These are phyloP conservation scores for Geranium brycei DNA, from an alignment of 345 rosid species.

Conservation along the genomic window DNA sequence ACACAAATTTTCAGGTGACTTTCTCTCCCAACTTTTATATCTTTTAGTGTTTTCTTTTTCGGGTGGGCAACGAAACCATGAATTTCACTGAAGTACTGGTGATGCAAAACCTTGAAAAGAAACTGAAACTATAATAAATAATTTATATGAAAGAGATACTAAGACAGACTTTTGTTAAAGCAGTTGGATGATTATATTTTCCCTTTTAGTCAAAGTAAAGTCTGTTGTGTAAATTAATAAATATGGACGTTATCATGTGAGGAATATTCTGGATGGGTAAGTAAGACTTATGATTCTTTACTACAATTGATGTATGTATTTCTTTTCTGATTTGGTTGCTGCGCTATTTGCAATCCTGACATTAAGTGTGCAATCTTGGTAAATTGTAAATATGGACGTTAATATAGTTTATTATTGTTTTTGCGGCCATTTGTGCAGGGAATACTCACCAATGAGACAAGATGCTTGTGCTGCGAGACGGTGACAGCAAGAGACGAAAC, in stretches of 20 bases:
- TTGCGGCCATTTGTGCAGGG: constrained; percentile 38
- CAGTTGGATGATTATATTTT: neutral
- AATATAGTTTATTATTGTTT: too few relatives aligned
- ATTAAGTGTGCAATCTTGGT: neutral
- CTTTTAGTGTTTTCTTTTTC: neutral
- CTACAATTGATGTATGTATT: too few relatives aligned
- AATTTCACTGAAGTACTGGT: too few relatives aligned
- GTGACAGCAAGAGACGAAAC: constrained; percentile 99
- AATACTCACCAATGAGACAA: constrained; percentile 95
- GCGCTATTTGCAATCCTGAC: neutral
- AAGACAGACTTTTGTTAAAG: too few relatives aligned
- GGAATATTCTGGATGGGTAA: neutral
- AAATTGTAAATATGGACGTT: too few relatives aligned
- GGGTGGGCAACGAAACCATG: neutral
- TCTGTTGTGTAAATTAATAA: too few relatives aligned
- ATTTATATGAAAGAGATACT: neutral
- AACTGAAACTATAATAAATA: neutral
- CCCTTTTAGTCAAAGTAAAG: neutral
- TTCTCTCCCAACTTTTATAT: constrained; percentile 1
- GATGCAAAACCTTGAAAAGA: neutral
- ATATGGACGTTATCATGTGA: neutral
- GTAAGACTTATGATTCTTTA: neutral
- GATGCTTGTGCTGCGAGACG: constrained; percentile 88
- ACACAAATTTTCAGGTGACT: constrained; percentile 84
- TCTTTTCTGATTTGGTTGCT: neutral